Percentiles rank a stretch among this genome's conserved stretches.
Conservation (phyloP, 139 green algal species). For the Astrephomene gubernaculifera region DNA sequence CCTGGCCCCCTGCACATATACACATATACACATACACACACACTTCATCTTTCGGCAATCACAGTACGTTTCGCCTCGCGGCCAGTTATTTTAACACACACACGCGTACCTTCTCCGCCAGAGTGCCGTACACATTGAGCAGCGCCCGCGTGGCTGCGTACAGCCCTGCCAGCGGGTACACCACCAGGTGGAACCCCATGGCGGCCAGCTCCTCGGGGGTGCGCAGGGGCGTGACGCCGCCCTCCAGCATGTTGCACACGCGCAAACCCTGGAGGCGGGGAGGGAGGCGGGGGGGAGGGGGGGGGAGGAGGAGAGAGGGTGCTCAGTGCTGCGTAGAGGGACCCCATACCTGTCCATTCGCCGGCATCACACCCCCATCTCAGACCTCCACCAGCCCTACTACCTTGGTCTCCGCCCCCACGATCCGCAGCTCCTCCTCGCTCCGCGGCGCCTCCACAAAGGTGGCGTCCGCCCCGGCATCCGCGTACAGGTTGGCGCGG, state of each 20-base stretch:
- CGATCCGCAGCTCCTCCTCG: conserved; percentile 74
- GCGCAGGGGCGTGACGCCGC: conserved; percentile 73
- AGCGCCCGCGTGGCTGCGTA: conserved; percentile 60
- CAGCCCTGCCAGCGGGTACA: conserved; percentile 72
- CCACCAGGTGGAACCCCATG: conserved; percentile 80
- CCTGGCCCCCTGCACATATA: no score
- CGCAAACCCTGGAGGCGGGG: conserved; percentile 56
- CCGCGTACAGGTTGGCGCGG: conserved; percentile 79
- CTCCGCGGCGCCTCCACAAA: conserved; percentile 80
- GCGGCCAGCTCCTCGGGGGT: conserved; percentile 56
- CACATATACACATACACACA: no score
- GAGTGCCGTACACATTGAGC: conserved; percentile 25
- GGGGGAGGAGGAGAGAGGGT: background rate
- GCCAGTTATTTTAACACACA: no score
- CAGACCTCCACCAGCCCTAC: background rate
- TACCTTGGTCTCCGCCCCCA: conserved; percentile 69
- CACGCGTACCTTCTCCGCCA: conserved; percentile 38
- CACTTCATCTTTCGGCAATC: no score
- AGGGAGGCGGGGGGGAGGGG: background rate
- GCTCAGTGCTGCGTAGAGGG: background rate
- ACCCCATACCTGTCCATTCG: background rate
- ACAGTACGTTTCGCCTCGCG: no score
- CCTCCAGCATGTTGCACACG: conserved; percentile 85
- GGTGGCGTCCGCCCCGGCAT: conserved; percentile 80
- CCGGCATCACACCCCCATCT: background rate